phyloP scores from a whole-genome alignment of 495 filamentous ascomycete species.

The Aspergillus nidulans region DNA sequence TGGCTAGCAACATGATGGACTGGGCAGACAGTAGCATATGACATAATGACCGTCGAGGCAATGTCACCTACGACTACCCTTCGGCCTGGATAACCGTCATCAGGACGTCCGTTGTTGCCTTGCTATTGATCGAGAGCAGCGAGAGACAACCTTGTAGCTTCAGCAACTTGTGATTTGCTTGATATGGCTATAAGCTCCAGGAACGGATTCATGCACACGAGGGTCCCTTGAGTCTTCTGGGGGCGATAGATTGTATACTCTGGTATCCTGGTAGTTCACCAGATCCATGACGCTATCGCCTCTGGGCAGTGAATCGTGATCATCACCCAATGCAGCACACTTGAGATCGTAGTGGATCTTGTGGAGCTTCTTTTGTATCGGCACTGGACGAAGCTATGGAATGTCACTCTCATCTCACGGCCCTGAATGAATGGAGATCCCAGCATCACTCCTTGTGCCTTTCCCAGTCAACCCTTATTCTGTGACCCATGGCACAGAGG shows the following conservation, averaged over 20 bases:
- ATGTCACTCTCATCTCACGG: constrained; percentile 30
- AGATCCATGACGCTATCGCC: constrained; percentile 15
- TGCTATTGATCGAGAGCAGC: no score
- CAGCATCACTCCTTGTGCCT: constrained; percentile 4
- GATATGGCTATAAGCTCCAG: neutral
- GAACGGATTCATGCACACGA: neutral
- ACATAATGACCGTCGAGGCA: neutral
- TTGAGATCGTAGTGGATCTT: constrained; percentile 5
- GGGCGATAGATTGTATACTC: neutral
- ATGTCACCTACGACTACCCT: neutral
- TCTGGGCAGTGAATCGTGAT: neutral
- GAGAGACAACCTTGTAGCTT: neutral
- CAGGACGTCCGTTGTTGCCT: neutral
- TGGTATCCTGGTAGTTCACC: neutral
- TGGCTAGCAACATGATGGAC: neutral
- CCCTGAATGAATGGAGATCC: constrained; percentile 14
- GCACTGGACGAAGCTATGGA: constrained; percentile 25
- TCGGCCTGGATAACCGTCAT: neutral
- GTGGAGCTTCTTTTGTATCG: constrained; percentile 7
- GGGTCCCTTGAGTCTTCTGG: neutral
- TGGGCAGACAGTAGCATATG: neutral
- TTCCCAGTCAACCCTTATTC: constrained; percentile 18
- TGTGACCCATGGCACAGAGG: constrained; percentile 21
- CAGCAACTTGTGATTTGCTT: neutral
- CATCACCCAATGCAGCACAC: neutral